Evolutionary conservation across 768 basidiomycete species (phyloP), one percentile per base, ranked within the genome.

Genomic region (Cyathus striatus): DNA sequence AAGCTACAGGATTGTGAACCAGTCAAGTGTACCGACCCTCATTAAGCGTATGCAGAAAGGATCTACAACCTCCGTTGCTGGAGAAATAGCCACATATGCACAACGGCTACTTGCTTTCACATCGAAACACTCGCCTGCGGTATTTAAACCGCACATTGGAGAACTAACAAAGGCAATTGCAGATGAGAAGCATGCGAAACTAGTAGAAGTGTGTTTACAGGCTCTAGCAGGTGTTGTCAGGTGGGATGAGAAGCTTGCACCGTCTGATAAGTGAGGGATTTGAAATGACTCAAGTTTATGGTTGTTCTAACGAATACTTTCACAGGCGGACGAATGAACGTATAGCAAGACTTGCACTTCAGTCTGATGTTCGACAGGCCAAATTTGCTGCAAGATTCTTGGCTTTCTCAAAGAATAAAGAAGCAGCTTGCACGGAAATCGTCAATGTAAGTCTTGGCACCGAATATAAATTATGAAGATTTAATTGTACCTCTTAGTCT

Each of bases 341-440:
- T 13, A 68, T 87, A 10, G 64, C 63, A 40, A 75, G 76, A 32
- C 75, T 79, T 49, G 84, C 76, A 0, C 52, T 81, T 23, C 78
- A 78, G 20, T 71, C 76, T 3, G 76, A 85, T 41, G 65, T 70
- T 20, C 73, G 77, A 17, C 79, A 84, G 48, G 86, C 90, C 16
- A 97, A 97, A 59, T 94, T 90, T 59, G 87, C 91, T 1, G 80
- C 88, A 2, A 77, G 92, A 17, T 68, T 88, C 24, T 55, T 95
- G 17, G 77, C 83, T 1, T 75, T 73, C 41, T 71, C 72, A 27
- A 78, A 75, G 51, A 70, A 78, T 35, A 68, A 74, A 12, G 70
- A 71, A 5, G 66, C 74, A 2, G 48, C 69, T 1, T 81, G 83
- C 48, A 55, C 59, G 1, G 63, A 76, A 7, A 66, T 90, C 7